phyloP scores from a whole-genome alignment of 2,329 filamentous ascomycete genomes.

The Calonectria crousiana region DNA sequence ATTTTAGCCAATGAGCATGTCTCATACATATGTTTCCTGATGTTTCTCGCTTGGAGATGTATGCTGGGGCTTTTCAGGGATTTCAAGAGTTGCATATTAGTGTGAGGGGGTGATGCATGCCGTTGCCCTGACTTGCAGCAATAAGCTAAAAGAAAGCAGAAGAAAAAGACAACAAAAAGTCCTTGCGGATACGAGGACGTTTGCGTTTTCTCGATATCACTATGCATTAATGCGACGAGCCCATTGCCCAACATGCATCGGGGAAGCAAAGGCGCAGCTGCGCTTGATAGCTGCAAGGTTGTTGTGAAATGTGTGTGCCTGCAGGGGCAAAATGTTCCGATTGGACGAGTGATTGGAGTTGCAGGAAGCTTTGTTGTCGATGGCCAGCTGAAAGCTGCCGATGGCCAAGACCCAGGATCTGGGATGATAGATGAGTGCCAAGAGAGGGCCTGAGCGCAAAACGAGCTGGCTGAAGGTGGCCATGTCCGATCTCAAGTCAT shows the following conservation, averaged over 20 bases:
- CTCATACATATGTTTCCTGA: not conserved
- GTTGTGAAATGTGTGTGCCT: not conserved
- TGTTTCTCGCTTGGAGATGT: not conserved
- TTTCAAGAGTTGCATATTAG: not conserved
- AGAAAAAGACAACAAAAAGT: not conserved
- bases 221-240: not conserved
- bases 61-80: not conserved
- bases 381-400: not conserved
- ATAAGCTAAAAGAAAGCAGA: not conserved
- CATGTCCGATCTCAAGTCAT: not conserved
- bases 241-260: not conserved
- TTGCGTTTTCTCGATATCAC: not conserved
- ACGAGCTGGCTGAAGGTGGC: not conserved
- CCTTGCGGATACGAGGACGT: not conserved
- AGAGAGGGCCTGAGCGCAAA: not conserved
- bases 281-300: not conserved
- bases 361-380: constrained; percentile 6
- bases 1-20: not conserved
- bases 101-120: not conserved
- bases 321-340: not conserved
- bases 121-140: not conserved
- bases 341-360: not conserved
- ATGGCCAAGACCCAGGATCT: not conserved
- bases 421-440: not conserved
- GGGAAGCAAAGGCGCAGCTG: not conserved